Base-by-base conservation (phyloP, 2,329 filamentous ascomycete genomes). In the Fusarium hainanense region DNA sequence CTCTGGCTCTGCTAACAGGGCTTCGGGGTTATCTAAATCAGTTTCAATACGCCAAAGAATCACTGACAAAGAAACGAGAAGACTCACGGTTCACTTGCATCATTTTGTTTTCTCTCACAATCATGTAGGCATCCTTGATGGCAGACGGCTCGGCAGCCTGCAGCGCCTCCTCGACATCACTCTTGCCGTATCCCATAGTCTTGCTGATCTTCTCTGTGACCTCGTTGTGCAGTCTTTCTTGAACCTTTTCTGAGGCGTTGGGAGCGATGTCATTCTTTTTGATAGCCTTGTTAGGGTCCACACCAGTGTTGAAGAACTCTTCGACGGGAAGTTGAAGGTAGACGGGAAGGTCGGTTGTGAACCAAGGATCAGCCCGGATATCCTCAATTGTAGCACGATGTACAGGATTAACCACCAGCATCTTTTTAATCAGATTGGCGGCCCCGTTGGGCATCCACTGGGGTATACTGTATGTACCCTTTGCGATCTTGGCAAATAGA, bases 121-220 rank as follows among this genome's bases (percentile, higher is more conserved):
- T 99, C 82, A 98, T 90, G 82, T 98, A 99, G 2, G 96, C 96
- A 81, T 99, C 96, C 82, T 99, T 99, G 85, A 99, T 98, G 13
- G 96, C 94, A 62, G 94, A 98, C 14, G 96, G 96, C 79, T 99
- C 96, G 55, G 96, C 90, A 59, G 93, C 94, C 75, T 92, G 91
- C 68, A 99, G 84, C 23, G 96, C 95, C 80, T 98, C 96, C 77
- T 98, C 92, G 55, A 99, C 95, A 83, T 99, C 96, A 66, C 92
- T 92, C 78, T 93, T 95, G 37, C 92, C 94, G 78, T 99, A 99
- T 64, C 96, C 96, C 94, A 99, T 98, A 1, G 94, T 98, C 82
- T 95, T 96, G 76, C 95, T 96, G 55, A 99, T 91, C 84, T 98
- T 98, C 63, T 94, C 92, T 8, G 97, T 95, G 6, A 98, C 95